These are phyloP conservation scores for Arthrobotrys megalospora DNA, from an alignment of 2,329 filamentous ascomycete species.

Conservation along the genomic window DNA sequence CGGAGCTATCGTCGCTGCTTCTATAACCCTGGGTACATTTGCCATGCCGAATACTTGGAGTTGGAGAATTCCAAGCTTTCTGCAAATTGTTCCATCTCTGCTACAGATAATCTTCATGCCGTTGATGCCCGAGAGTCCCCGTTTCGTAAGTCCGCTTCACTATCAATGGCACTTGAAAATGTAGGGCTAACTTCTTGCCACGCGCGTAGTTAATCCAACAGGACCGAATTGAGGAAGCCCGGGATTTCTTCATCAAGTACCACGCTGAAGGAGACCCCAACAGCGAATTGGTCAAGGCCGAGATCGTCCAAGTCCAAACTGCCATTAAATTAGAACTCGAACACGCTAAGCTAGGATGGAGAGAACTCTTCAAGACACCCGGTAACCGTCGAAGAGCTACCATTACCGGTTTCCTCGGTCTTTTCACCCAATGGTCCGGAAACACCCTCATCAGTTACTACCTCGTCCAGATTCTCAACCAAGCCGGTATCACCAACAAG, in stretches of 20 bases:
- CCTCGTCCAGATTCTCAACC: conserved; percentile 70
- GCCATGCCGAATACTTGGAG: conserved; percentile 67
- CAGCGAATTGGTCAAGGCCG: conserved; percentile 73
- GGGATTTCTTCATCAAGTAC: conserved; percentile 65
- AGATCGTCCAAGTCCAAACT: conserved; percentile 75
- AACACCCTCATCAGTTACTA: conserved; percentile 70
- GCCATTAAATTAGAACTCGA: conserved; percentile 74
- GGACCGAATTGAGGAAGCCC: conserved; percentile 64
- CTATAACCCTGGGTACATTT: conserved; percentile 71
- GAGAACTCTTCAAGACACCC: conserved; percentile 61
- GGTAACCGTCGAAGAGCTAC: conserved; percentile 71
- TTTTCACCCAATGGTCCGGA: conserved; percentile 73
- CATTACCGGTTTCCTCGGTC: conserved; percentile 71
- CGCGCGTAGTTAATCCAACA: conserved; percentile 63
- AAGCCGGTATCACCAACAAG: conserved; percentile 69
- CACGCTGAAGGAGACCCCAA: conserved; percentile 71
- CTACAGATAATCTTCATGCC: conserved; percentile 65
- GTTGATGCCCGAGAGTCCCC: conserved; percentile 54
- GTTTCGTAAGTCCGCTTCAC: conserved; percentile 32
- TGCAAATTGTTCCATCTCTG: conserved; percentile 67
- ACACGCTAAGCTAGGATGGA: conserved; percentile 72
- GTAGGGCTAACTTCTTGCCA: conserved; percentile 38
- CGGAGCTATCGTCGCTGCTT: conserved; percentile 71
- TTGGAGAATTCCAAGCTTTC: conserved; percentile 68
- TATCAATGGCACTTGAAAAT: not conserved